These are phyloP conservation scores for Nemophila menziesii DNA, from an alignment of 257 asterid species.

Conservation along the genomic window DNA sequence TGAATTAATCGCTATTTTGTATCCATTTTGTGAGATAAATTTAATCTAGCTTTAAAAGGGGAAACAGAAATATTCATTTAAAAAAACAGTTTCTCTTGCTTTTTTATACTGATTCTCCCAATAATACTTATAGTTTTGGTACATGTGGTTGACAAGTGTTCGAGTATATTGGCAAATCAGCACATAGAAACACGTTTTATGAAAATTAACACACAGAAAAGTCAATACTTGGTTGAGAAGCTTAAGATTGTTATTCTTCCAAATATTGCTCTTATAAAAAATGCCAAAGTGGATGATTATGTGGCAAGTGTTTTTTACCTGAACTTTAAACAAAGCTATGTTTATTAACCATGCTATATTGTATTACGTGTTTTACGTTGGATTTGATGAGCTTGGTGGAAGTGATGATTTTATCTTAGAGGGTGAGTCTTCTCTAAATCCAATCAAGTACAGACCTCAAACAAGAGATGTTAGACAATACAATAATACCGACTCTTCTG, in stretches of 20 bases:
- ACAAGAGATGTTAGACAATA: slow-evolving; percentile 59
- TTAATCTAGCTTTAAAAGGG: too few species aligned
- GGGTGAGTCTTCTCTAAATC: slow-evolving; percentile 53
- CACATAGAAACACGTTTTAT: slow-evolving; percentile 88
- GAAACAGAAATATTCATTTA: too few species aligned
- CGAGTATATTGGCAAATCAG: slow-evolving; percentile 73
- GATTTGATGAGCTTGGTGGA: slow-evolving; percentile 95
- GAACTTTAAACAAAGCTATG: background rate
- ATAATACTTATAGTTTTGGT: slow-evolving; percentile 9
- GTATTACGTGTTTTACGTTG: slow-evolving; percentile 49
- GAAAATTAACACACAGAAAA: slow-evolving; percentile 91
- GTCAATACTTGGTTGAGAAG: slow-evolving; percentile 77
- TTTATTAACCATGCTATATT: slow-evolving; percentile 8
- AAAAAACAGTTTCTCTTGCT: too few species aligned
- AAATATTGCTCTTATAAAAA: slow-evolving; percentile 76
- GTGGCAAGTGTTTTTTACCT: slow-evolving; percentile 50
- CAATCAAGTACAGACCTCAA: slow-evolving; percentile 50
- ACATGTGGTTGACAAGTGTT: slow-evolving; percentile 91
- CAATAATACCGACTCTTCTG: slow-evolving; percentile 59
- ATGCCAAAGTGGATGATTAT: slow-evolving; percentile 89
- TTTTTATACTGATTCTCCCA: too few species aligned
- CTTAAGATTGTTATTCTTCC: slow-evolving; percentile 86
- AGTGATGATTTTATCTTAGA: slow-evolving; percentile 75
- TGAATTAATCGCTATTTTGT: too few species aligned
- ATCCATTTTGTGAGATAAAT: too few species aligned